Evolutionary conservation across 192 early-diverging fungal genomes (phyloP).

Genomic region (Linnemannia zychae): DNA sequence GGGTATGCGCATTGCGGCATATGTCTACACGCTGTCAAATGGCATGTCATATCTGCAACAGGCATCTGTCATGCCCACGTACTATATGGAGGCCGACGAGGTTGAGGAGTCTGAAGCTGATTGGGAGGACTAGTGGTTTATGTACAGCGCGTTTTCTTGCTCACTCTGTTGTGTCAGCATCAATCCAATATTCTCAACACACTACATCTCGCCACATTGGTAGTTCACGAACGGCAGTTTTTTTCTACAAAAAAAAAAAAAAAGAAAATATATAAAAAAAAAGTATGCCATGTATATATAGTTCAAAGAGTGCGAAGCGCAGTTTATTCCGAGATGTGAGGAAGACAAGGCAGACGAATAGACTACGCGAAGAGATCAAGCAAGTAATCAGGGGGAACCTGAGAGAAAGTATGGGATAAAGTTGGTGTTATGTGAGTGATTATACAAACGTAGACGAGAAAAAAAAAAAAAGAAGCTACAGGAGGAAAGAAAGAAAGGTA

Average conservation of each 20-base stretch:
- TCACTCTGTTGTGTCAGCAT: not conserved
- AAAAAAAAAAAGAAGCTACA: not conserved
- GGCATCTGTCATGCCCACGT: slow-evolving; percentile 27
- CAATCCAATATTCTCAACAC: not conserved
- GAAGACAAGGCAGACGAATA: too few species aligned
- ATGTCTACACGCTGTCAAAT: slow-evolving; percentile 45
- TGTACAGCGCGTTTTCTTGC: not conserved
- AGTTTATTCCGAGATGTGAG: too few species aligned
- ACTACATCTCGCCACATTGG: too few species aligned
- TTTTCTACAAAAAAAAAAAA: too few species aligned
- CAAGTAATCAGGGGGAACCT: too few species aligned
- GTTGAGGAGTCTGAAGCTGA: slow-evolving; percentile 9
- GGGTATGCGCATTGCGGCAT: slow-evolving; percentile 25
- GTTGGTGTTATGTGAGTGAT: not conserved
- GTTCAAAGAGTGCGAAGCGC: too few species aligned
- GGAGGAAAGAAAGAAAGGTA: not conserved
- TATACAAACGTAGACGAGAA: not conserved
- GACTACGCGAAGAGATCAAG: not conserved
- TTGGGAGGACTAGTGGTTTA: not conserved
- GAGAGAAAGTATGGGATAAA: not conserved
- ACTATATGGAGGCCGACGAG: slow-evolving; percentile 41
- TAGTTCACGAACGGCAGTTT: too few species aligned
- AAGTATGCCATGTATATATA: too few species aligned
- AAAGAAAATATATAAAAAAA: too few species aligned
- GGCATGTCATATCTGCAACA: slow-evolving; percentile 50